These are phyloP conservation scores for Aspergillus sp. DNA, from an alignment of 2,329 filamentous ascomycete genomes.

Conservation along the genomic window DNA sequence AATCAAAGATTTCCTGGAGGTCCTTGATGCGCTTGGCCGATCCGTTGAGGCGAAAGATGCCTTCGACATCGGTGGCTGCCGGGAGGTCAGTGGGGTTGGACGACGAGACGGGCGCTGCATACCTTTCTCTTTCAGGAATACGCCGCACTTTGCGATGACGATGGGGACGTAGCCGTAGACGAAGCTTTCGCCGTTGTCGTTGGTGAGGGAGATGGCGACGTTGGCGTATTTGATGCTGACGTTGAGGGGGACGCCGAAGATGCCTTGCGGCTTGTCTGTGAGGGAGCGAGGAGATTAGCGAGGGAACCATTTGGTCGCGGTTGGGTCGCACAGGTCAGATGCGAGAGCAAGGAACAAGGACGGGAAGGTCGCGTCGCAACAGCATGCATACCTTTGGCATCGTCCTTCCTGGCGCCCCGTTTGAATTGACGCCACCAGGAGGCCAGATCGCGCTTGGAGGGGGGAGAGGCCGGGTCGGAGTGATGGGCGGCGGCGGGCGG, in stretches of 20 bases:
- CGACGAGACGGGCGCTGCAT: slow-evolving; percentile 25
- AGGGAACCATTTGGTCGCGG: slow-evolving; percentile 1
- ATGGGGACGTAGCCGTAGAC: slow-evolving; percentile 99
- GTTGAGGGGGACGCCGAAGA: slow-evolving; percentile 88
- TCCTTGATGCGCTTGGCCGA: slow-evolving; percentile 98
- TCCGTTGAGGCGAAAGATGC: slow-evolving; percentile 90
- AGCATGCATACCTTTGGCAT: slow-evolving; percentile 54
- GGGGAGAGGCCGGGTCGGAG: slow-evolving; percentile 56
- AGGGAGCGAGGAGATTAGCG: slow-evolving; percentile 7
- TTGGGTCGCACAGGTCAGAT: background rate
- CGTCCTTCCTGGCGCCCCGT: slow-evolving; percentile 54
- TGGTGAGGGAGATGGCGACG: slow-evolving; percentile 90
- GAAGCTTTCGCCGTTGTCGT: slow-evolving; percentile 86
- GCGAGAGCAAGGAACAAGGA: background rate
- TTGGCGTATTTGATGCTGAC: slow-evolving; percentile 96
- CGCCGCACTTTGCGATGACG: slow-evolving; percentile 94
- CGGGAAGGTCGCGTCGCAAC: background rate
- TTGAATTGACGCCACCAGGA: slow-evolving; percentile 99
- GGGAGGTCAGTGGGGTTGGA: slow-evolving; percentile 16
- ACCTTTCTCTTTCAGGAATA: slow-evolving; percentile 98
- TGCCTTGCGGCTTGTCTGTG: slow-evolving; percentile 51
- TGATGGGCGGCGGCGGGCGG: slow-evolving; percentile 27
- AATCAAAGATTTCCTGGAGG: slow-evolving; percentile 82
- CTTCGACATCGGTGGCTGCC: slow-evolving; percentile 83
- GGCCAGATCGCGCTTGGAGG: slow-evolving; percentile 76